A percentile compares a stretch with the other conserved stretches of the same genome.
Conservation (phyloP, 164 flowering plant genomes). For the Tetrastigma voinierianum region DNA sequence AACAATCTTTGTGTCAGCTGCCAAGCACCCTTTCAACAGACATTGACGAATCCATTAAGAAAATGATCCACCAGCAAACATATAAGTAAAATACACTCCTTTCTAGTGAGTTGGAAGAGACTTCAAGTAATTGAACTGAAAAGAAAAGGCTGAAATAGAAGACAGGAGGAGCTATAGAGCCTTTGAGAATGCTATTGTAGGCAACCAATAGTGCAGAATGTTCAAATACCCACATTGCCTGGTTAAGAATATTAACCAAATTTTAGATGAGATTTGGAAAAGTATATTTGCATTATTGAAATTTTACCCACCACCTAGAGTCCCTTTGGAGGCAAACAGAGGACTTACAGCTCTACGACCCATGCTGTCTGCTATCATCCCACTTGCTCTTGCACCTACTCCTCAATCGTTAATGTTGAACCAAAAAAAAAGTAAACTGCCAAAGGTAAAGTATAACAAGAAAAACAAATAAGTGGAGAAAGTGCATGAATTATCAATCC, state of each 20-base stretch:
- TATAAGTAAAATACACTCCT: too few species aligned
- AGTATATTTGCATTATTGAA: too few species aligned
- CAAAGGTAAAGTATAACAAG: not conserved
- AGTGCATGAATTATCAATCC: too few species aligned
- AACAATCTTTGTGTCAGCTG: conserved; percentile 42
- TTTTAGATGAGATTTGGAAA: not conserved
- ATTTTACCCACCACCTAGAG: too few species aligned
- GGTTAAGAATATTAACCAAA: not conserved
- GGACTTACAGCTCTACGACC: conserved; percentile 25
- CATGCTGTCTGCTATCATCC: conserved; percentile 21
- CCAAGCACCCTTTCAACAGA: conserved; percentile 36
- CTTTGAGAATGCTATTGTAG: conserved; percentile 34
- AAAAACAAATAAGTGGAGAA: too few species aligned
- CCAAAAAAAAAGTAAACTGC: conserved; percentile 33
- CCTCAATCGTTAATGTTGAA: conserved; percentile 25
- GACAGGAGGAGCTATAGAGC: conserved; percentile 3
- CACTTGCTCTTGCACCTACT: conserved; percentile 26
- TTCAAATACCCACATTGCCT: conserved; percentile 41
- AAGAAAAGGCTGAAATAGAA: too few species aligned
- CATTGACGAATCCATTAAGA: not conserved
- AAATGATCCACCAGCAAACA: not conserved
- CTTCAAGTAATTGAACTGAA: too few species aligned
- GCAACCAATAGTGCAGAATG: conserved; percentile 40
- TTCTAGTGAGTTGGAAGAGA: too few species aligned
- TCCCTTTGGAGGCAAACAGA: too few species aligned